Conservation (phyloP, 495 filamentous ascomycete genomes). For the Opeltia flavorubescens region DNA sequence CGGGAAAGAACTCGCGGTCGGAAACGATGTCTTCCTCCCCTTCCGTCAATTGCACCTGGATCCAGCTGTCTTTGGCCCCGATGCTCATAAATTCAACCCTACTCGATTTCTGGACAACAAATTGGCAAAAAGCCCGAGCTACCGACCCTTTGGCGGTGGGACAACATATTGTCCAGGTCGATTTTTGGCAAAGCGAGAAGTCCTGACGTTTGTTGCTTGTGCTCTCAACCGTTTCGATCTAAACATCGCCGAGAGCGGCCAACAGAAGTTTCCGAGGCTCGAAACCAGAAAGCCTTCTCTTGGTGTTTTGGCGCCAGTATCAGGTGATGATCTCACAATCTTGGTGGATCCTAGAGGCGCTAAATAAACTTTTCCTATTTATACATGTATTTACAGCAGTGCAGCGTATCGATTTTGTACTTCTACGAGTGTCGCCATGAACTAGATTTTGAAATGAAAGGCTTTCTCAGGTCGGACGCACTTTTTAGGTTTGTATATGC, state of each 20-base stretch:
- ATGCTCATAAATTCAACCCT: conserved; percentile 12
- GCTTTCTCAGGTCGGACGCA: too few relatives aligned
- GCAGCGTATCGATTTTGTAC: too few relatives aligned
- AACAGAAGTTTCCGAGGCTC: conserved; percentile 7
- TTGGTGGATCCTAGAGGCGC: too few relatives aligned
- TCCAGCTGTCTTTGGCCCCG: conserved; percentile 8
- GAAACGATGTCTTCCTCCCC: neutral
- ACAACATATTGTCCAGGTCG: conserved; percentile 28
- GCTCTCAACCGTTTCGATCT: conserved; percentile 12
- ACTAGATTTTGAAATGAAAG: too few relatives aligned
- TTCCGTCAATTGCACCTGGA: neutral
- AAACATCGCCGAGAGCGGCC: neutral
- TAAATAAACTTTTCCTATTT: too few relatives aligned
- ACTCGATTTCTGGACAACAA: conserved; percentile 15
- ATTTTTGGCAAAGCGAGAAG: conserved; percentile 26
- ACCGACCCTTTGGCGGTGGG: conserved; percentile 28
- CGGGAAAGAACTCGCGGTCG: neutral
- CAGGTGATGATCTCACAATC: too few relatives aligned
- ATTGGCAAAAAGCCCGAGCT: conserved; percentile 8
- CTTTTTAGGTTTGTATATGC: too few relatives aligned
- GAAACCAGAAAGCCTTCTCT: conserved; percentile 5
- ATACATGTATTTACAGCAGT: too few relatives aligned
- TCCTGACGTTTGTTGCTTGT: conserved; percentile 23
- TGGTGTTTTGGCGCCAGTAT: conserved; percentile 4
- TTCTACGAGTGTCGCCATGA: too few relatives aligned